A percentile compares a stretch with the other conserved stretches of the same genome.
These are phyloP conservation scores for Tetramitus jugosus DNA, from an alignment of 208 protist genomes.

Conservation along the genomic window DNA sequence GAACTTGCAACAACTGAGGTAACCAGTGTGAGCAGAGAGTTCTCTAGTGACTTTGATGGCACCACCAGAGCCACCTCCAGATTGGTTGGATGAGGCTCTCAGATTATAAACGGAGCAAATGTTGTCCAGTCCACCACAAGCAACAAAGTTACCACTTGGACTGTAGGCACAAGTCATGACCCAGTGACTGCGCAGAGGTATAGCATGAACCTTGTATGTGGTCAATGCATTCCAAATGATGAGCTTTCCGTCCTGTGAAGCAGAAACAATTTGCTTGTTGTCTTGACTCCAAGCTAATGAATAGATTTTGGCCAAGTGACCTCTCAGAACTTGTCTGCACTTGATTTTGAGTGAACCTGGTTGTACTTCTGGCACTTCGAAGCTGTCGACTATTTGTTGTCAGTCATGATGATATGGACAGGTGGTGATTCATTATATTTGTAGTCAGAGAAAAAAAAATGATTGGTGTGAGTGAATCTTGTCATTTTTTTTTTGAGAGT, in stretches of 20 bases:
- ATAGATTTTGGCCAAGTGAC: slow-evolving; percentile 67
- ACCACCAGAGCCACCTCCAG: too few relatives aligned
- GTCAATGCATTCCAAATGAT: slow-evolving; percentile 57
- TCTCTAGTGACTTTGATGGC: not conserved
- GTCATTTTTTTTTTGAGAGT: too few relatives aligned
- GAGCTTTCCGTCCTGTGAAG: slow-evolving; percentile 62
- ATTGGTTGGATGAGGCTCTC: not conserved
- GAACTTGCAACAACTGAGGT: slow-evolving; percentile 63
- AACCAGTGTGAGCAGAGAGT: slow-evolving; percentile 35
- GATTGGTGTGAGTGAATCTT: too few relatives aligned
- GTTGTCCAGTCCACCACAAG: slow-evolving; percentile 70
- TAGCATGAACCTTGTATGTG: slow-evolving; percentile 56
- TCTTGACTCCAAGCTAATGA: slow-evolving; percentile 59
- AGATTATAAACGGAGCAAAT: slow-evolving; percentile 62
- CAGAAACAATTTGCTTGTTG: slow-evolving; percentile 48
- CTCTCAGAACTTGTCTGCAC: slow-evolving; percentile 41
- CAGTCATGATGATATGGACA: not conserved
- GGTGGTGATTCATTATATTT: too few relatives aligned
- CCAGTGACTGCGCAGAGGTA: slow-evolving; percentile 53
- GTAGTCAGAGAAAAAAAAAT: too few relatives aligned
- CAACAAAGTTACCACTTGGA: slow-evolving; percentile 57
- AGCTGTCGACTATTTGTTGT: slow-evolving; percentile 12
- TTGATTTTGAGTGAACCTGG: slow-evolving; percentile 27
- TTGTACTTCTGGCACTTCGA: slow-evolving; percentile 32
- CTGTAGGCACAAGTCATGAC: slow-evolving; percentile 50